Evolutionary conservation across 352 stramenopile genomes (phyloP), one percentile per base, ranked within the genome.

Genomic region (Globisporangium heterothallicum): DNA sequence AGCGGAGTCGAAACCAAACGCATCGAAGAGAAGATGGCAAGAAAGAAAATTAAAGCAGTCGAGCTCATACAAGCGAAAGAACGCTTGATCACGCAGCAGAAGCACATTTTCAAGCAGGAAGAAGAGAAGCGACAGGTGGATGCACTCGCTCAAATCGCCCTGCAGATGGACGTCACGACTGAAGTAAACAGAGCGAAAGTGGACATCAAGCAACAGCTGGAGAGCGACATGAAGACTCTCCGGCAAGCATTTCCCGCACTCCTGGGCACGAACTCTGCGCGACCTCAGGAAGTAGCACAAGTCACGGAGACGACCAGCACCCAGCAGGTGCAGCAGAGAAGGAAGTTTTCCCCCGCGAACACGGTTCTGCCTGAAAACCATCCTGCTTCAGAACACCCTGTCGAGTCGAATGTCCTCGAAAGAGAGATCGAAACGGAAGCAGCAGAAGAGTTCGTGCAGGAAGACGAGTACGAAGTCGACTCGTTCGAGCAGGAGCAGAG

Each of bases 71-170:
- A 59, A 2, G 63, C 61, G 1, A 84, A 84, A 54, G 53, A 63
- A 13, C 58, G 41, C 1, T 24, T 79, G 35, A 35, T 81, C 3
- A 44, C 50, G 9, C 56, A 73, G n/a, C 49, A 78, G 47, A 66
- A 57, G 3, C 25, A 55, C 3, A 48, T 30, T 27, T 79, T 78
- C 47, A 49, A 59, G 21, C 41, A 56, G 0, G 60, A 71, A 22
- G 73, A 84, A 64, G 63, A 78, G 46, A 64, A 56, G 36, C 51
- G 59, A n/a, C 63, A 78, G 18, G 63, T 84, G 27, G 53, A 81
- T 27, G 16, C 45, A 22, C 53, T 78, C n/a, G 73, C 70, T 4
- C 59, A 68, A 30, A 21, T 69, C 2, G 73, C 73, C 0, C 60
- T 84, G 7, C 30, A 52, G 25, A 26, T 79, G 9, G 59, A 84